Evolutionary conservation across 2,329 filamentous ascomycete species (phyloP).

Genomic region (Ampelomyces quisqualis): DNA sequence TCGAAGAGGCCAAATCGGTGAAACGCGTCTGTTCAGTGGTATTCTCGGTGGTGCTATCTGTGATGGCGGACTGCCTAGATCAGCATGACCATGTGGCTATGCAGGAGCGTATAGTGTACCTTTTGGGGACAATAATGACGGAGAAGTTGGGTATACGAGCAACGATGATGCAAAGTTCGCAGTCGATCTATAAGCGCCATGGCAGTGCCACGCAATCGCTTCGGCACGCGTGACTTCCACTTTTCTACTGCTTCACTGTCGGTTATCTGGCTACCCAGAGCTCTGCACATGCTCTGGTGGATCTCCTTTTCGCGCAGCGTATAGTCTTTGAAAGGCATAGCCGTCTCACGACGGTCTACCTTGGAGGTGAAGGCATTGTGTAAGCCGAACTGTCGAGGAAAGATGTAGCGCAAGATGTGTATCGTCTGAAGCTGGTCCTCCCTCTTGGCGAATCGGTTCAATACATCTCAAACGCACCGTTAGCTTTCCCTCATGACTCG

Average conservation of each 20-base stretch:
- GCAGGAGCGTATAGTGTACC: too few species aligned
- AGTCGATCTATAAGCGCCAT: slow-evolving; percentile 65
- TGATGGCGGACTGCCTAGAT: too few species aligned
- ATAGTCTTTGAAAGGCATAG: slow-evolving; percentile 79
- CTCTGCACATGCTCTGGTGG: slow-evolving; percentile 27
- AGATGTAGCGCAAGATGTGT: slow-evolving; percentile 87
- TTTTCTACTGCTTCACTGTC: slow-evolving; percentile 25
- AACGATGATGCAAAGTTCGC: slow-evolving; percentile 69
- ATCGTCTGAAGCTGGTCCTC: slow-evolving; percentile 57
- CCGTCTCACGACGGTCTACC: slow-evolving; percentile 64
- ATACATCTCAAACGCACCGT: slow-evolving; percentile 61
- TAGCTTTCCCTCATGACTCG: slow-evolving; percentile 13
- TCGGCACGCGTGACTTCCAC: slow-evolving; percentile 55
- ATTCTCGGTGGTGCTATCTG: slow-evolving; percentile 3
- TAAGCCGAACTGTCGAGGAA: slow-evolving; percentile 83
- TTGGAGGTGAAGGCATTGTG: slow-evolving; percentile 87
- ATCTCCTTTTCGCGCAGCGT: slow-evolving; percentile 85
- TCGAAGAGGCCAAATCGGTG: slow-evolving; percentile 67
- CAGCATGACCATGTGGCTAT: too few species aligned
- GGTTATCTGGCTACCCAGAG: slow-evolving; percentile 19
- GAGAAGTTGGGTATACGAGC: slow-evolving; percentile 77
- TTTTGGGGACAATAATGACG: slow-evolving; percentile 74
- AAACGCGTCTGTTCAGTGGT: slow-evolving; percentile 45
- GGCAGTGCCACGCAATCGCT: slow-evolving; percentile 65
- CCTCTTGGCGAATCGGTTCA: slow-evolving; percentile 67